Base-by-base conservation (phyloP, 148 eudicot species). In the Rhododendron kiyosumense region DNA sequence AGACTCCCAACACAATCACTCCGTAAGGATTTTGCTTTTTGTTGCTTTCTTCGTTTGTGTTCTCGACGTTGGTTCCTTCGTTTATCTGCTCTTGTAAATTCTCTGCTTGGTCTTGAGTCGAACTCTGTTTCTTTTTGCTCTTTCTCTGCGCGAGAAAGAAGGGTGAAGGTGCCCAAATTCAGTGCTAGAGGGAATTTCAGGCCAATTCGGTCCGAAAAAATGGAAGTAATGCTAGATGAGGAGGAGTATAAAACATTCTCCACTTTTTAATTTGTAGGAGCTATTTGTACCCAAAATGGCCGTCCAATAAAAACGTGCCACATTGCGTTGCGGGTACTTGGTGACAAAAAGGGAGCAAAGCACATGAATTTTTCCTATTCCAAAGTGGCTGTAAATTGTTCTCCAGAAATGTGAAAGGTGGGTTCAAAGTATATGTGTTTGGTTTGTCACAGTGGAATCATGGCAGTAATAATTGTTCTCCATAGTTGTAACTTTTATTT, bases 1-100 rank as follows among this genome's bases (percentile, higher is more conserved):
- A 88, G 32, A 92, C 85, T 12, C 89, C 87, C 41, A 94, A 86
- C 12, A 93, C 87, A 13, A 94, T 89, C 30, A n/a, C 83, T 69
- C 85, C 89, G 5, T 82, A n/a, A 0, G 79, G 69, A 78, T 84
- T 81, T 24, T 80, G 49, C 34, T 41, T 83, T 84, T 82, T 71
- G 52, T 12, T 38, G 76, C 3, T 7, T 59, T 82, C 52, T 38
- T 75, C 24, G 4, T 18, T 36, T 20, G n/a, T 18, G n/a, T 8
- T 36, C n/a, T 75, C 13, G 12, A 17, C 76, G 1, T 71, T 32
- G 41, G 20, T 5, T 71, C 76, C 41, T 71, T 5, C 38, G 0
- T 71, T 30, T 28, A 28, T 30, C 76, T 71, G 38, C 12, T 30
- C 76, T 71, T 71, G 76, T 71, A 28, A 11, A 28, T 28, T 4